Conservation (phyloP, 148 eudicot species). For the Vaccinium vitisidaea region DNA sequence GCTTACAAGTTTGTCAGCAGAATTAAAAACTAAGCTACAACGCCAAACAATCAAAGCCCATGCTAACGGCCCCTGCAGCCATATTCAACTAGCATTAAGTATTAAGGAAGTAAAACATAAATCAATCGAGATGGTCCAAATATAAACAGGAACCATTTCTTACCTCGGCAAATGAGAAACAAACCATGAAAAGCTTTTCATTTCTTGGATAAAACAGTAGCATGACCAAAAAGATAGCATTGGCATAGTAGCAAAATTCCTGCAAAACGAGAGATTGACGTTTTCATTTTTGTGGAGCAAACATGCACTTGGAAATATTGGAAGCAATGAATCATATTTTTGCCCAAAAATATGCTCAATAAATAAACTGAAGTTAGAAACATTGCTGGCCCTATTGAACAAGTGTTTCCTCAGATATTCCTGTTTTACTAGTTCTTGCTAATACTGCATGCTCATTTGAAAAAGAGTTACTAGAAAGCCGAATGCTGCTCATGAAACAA, state of each 20-base stretch:
- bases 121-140: background rate
- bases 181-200: conserved; percentile 98
- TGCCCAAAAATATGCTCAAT: background rate
- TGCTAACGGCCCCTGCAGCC: conserved; percentile 87
- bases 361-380: background rate
- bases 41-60: conserved; percentile 99
- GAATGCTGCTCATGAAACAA: background rate
- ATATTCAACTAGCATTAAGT: background rate
- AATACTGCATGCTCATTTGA: background rate
- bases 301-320: background rate
- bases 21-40: conserved; percentile 91
- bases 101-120: background rate
- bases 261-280: conserved; percentile 34
- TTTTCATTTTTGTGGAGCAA: background rate
- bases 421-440: background rate
- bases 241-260: conserved; percentile 99
- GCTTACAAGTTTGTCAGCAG: conserved; percentile 91
- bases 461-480: background rate
- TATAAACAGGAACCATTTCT: conserved; percentile 14
- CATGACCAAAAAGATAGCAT: conserved; percentile 82
- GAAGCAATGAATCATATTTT: background rate
- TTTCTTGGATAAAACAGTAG: conserved; percentile 74
- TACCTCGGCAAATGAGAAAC: conserved; percentile 99
- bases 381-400: background rate
- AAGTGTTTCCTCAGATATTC: background rate